These are phyloP conservation scores for Flaveria linearis DNA, from an alignment of 129 eudicot species.

Conservation along the genomic window DNA sequence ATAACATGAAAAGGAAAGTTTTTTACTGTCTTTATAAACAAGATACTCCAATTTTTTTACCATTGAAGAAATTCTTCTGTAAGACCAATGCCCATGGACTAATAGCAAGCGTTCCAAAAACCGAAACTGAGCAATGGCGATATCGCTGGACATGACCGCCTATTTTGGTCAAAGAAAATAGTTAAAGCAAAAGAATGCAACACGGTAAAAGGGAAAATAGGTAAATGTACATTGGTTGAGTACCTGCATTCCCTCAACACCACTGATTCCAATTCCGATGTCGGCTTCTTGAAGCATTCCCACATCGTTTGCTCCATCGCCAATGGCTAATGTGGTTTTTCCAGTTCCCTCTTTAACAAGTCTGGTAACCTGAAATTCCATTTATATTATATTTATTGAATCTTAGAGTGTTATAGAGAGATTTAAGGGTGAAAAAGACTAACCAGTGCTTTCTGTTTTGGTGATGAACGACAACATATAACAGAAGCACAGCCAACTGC, in stretches of 20 bases:
- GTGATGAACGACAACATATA: conserved; percentile 61
- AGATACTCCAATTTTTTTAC: conserved; percentile 34
- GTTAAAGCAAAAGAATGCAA: conserved; percentile 1
- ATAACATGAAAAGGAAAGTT: not conserved
- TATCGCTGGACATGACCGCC: conserved; percentile 88
- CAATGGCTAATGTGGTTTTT: conserved; percentile 64
- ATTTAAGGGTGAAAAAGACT: conserved; percentile 14
- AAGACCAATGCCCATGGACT: conserved; percentile 90
- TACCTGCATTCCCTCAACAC: conserved; percentile 76
- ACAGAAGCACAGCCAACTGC: conserved; percentile 65
- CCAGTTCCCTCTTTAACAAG: conserved; percentile 63
- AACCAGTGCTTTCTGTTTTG: conserved; percentile 61
- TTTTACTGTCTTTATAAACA: not conserved
- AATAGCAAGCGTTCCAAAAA: conserved; percentile 74
- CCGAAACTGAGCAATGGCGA: conserved; percentile 74
- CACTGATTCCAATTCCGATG: conserved; percentile 73
- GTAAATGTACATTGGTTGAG: not conserved
- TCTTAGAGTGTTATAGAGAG: too few species aligned
- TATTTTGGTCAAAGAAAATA: conserved; percentile 13
- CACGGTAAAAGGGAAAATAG: not conserved
- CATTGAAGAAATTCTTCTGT: conserved; percentile 75
- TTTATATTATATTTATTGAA: not conserved
- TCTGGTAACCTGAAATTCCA: conserved; percentile 48
- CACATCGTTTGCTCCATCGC: conserved; percentile 81
- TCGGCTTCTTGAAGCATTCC: conserved; percentile 87